phyloP scores from a whole-genome alignment of 2,329 filamentous ascomycete genomes.

The Xylaria sp. region DNA sequence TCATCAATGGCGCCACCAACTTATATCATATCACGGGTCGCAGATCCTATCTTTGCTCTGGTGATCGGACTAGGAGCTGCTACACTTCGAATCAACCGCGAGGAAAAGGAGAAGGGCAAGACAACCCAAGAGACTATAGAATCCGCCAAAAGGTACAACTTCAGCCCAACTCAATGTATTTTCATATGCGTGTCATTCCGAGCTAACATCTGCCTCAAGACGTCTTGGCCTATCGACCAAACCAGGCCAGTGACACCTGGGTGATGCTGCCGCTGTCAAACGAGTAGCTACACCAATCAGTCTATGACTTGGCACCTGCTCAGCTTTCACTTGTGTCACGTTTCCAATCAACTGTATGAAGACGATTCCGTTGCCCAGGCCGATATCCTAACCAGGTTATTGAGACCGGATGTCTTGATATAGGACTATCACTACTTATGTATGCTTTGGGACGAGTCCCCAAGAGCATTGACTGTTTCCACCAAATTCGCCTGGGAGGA shows the following conservation, averaged over 20 bases:
- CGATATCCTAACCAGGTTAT: neutral
- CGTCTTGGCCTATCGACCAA: conserved; percentile 28
- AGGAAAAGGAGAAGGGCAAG: conserved; percentile 68
- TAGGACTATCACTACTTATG: neutral
- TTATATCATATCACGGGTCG: conserved; percentile 69
- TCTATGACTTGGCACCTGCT: neutral
- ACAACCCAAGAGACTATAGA: conserved; percentile 63
- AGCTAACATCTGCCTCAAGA: conserved; percentile 23
- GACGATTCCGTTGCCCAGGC: neutral
- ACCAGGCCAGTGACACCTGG: conserved; percentile 10
- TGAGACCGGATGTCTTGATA: neutral
- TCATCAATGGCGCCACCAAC: conserved; percentile 62
- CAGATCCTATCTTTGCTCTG: conserved; percentile 69
- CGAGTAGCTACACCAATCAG: conserved; percentile 5
- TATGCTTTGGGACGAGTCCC: neutral
- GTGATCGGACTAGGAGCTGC: conserved; percentile 67
- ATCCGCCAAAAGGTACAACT: conserved; percentile 56
- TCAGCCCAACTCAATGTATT: neutral
- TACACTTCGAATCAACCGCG: conserved; percentile 67
- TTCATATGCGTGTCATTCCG: neutral
- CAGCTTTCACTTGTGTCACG: neutral
- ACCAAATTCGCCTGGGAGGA: neutral
- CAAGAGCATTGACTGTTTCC: neutral
- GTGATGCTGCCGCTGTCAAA: neutral
- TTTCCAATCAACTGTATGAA: neutral